phyloP scores from a whole-genome alignment of 2,329 filamentous ascomycete genomes.

The Exophiala spinifera region DNA sequence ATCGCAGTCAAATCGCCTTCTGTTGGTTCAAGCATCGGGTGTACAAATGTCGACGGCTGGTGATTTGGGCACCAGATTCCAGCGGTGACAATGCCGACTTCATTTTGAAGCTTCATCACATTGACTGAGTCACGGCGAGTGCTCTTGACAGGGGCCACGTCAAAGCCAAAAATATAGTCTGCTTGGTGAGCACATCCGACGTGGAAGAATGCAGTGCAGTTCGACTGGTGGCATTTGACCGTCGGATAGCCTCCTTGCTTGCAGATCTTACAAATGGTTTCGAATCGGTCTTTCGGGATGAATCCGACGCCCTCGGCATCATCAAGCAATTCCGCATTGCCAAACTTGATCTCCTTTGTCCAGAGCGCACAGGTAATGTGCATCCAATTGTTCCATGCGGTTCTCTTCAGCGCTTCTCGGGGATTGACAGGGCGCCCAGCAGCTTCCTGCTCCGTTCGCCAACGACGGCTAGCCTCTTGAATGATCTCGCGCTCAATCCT shows the following conservation, averaged over 20 bases:
- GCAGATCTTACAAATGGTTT: conserved; percentile 80
- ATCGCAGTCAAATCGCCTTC: conserved; percentile 73
- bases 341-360: conserved; percentile 90
- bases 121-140: conserved; percentile 77
- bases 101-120: conserved; percentile 75
- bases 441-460: conserved; percentile 77
- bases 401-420: conserved; percentile 87
- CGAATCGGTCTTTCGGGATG: conserved; percentile 69
- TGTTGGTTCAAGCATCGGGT: conserved; percentile 74
- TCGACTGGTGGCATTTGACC: conserved; percentile 67
- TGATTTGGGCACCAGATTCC: conserved; percentile 92
- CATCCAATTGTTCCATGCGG: conserved; percentile 96
- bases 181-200: conserved; percentile 85
- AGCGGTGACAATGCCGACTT: conserved; percentile 79
- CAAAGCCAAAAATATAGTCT: conserved; percentile 82
- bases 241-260: conserved; percentile 69
- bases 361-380: conserved; percentile 91
- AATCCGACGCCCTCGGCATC: conserved; percentile 87
- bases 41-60: conserved; percentile 57
- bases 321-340: conserved; percentile 74
- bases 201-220: conserved; percentile 62
- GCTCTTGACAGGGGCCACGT: conserved; percentile 83
- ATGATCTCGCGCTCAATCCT: conserved; percentile 80
- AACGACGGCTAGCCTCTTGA: conserved; percentile 73
- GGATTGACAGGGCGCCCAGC: conserved; percentile 79